Conservation (phyloP, 2,329 filamentous ascomycete species). For the Calonectria honghensis region DNA sequence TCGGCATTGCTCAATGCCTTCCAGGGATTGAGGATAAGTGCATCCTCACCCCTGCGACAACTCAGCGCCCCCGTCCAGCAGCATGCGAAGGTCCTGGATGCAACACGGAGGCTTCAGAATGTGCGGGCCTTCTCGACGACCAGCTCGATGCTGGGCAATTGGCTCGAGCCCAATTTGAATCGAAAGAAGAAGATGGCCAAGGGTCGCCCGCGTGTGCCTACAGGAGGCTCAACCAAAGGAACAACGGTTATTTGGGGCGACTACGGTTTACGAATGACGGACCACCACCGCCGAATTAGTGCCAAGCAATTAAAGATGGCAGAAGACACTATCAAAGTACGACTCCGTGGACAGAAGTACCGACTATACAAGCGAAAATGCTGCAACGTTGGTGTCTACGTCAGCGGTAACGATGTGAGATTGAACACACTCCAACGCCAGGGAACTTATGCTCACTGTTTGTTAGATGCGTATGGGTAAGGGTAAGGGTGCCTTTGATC, state of each 20-base stretch:
- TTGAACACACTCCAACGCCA: constrained; percentile 32
- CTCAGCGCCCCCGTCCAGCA: constrained; percentile 58
- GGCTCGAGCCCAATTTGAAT: constrained; percentile 86
- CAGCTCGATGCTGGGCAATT: constrained; percentile 75
- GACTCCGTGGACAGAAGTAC: constrained; percentile 93
- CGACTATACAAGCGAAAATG: constrained; percentile 92
- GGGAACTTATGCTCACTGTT: constrained; percentile 46
- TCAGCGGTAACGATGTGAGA: constrained; percentile 91
- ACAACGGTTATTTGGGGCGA: constrained; percentile 98
- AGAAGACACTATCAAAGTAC: constrained; percentile 93
- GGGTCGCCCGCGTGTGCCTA: constrained; percentile 90
- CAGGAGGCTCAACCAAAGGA: constrained; percentile 91
- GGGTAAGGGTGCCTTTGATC: constrained; percentile 97
- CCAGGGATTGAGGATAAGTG: constrained; percentile 68
- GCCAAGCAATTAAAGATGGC: constrained; percentile 91
- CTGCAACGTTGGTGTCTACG: constrained; percentile 96
- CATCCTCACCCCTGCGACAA: constrained; percentile 63
- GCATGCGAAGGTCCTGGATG: constrained; percentile 55
- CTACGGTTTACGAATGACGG: constrained; percentile 93
- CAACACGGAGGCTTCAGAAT: constrained; percentile 64
- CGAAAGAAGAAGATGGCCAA: constrained; percentile 94
- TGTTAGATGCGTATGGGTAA: constrained; percentile 95
- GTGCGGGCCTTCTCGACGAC: constrained; percentile 85
- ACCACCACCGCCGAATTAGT: constrained; percentile 93
- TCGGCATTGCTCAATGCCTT: constrained; percentile 71